Conservation (phyloP, 2,329 filamentous ascomycete species). For the Xylariaceae sp. region DNA sequence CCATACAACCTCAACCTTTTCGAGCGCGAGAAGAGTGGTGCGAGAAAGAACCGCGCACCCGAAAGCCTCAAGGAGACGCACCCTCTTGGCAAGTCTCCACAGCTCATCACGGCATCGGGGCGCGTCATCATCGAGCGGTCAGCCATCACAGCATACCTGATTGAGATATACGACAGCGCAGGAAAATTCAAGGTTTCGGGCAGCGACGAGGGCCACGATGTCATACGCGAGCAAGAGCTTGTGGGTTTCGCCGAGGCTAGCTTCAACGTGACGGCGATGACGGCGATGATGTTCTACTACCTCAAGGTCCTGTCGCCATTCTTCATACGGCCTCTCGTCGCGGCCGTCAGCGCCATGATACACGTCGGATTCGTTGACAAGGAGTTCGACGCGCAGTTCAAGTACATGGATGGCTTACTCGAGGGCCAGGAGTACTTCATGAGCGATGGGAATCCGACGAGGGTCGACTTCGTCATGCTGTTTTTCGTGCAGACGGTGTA, state of each 20-base stretch:
- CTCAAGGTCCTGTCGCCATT: slow-evolving; percentile 24
- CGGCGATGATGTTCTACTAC: slow-evolving; percentile 20
- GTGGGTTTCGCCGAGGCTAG: slow-evolving; percentile 25
- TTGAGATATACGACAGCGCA: slow-evolving; percentile 31
- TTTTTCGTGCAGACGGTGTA: slow-evolving; percentile 25
- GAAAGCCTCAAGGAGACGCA: slow-evolving; percentile 31
- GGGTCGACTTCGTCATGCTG: slow-evolving; percentile 32
- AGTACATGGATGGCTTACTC: slow-evolving; percentile 19
- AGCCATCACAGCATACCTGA: slow-evolving; percentile 33
- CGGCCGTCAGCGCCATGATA: slow-evolving; percentile 23
- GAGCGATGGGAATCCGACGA: slow-evolving; percentile 26
- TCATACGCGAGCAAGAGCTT: slow-evolving; percentile 30
- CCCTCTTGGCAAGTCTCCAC: slow-evolving; percentile 32
- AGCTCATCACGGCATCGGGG: slow-evolving; percentile 30
- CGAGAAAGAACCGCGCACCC: slow-evolving; percentile 24
- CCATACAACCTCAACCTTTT: slow-evolving; percentile 31
- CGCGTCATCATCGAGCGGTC: slow-evolving; percentile 29
- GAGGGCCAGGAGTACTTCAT: slow-evolving; percentile 28
- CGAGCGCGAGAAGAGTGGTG: slow-evolving; percentile 17
- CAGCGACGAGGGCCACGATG: slow-evolving; percentile 22
- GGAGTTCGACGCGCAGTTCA: slow-evolving; percentile 29
- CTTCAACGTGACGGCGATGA: slow-evolving; percentile 17
- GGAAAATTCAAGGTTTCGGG: slow-evolving; percentile 27
- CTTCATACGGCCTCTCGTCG: slow-evolving; percentile 25
- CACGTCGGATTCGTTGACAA: slow-evolving; percentile 24